Evolutionary conservation across 305 asterid genomes (phyloP), one percentile per base, ranked within the genome.

Genomic region (Fraxinus sp.): DNA sequence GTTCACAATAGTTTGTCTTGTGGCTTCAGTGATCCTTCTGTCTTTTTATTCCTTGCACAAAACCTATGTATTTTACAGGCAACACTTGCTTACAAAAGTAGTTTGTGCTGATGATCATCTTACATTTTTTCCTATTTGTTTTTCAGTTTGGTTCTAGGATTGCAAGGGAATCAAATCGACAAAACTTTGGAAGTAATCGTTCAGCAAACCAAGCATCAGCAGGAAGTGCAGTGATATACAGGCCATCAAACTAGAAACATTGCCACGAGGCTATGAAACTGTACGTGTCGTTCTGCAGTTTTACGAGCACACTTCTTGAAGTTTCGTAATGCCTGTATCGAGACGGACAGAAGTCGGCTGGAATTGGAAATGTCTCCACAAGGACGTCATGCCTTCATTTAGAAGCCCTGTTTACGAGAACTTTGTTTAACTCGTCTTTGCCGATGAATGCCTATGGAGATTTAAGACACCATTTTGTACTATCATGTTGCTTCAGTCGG

Each of bases 201-300:
- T 98, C 99, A 35, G 99, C 98, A 78, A 95, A 95, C 87, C 98
- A 93, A 84, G 98, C 95, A 77, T 91, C 97, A 82, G 99, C 98
- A 8, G 99, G 99, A 79, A 95, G 95, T 83, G 97, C 88, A 59
- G 93, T 84, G 36, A 93, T 94, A 84, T 11, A 84, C 39, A 83
- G 87, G 37, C 70, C 88, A 59, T 84, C 90, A 30, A 71, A 82
- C 78, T 81, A 59, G 49, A 33, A 35, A 22, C 72, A 24, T 24
- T 20, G 14, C 32, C 72, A 9, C 13, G 33, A 62, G 30, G 30
- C 14, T 22, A 62, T 62, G 71, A 22, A 62, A 28, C 74, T 68
- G 39, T 68, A 10, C 1, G 14, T 28, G 3, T 68, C 36, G 16
- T 28, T 9, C 74, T 64, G 33, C n/a, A 22, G 16, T 64, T 26